A percentile compares a stretch with the other conserved stretches of the same genome.
Evolutionary conservation across 2,329 filamentous ascomycete genomes (phyloP).

Genomic region (Dichotomopilus funicola): DNA sequence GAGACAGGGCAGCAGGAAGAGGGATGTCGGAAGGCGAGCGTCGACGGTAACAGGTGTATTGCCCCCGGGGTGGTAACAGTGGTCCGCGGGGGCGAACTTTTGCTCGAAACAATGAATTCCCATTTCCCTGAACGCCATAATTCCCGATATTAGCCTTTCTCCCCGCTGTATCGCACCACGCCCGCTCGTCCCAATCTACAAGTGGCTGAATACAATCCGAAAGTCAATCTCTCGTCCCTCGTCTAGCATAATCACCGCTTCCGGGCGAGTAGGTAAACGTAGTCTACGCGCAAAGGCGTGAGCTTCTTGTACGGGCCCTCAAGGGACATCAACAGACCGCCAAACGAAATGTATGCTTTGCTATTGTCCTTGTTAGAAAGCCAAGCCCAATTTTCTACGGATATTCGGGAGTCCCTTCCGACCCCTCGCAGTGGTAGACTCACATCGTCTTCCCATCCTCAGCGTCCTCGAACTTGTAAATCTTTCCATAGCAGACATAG

Average conservation of each 20-base stretch:
- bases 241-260: constrained; percentile 43
- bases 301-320: constrained; percentile 96
- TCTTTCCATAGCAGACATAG: constrained; percentile 83
- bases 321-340: constrained; percentile 81
- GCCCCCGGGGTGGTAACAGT: constrained; percentile 16
- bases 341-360: constrained; percentile 91
- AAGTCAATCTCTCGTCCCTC: background rate
- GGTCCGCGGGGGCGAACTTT: constrained; percentile 4
- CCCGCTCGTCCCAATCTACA: background rate
- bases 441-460: constrained; percentile 78
- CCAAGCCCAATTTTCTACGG: background rate
- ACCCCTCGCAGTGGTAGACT: constrained; percentile 31
- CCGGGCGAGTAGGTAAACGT: constrained; percentile 90
- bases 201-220: constrained; percentile 2
- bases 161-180: background rate
- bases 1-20: background rate
- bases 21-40: background rate
- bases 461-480: constrained; percentile 80
- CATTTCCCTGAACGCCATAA: constrained; percentile 20
- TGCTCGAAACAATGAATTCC: constrained; percentile 6
- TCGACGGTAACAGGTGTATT: constrained; percentile 2
- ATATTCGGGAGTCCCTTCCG: background rate
- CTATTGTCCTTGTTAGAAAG: constrained; percentile 39
- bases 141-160: constrained; percentile 4
- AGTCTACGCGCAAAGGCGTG: constrained; percentile 82